Percentiles rank a stretch among this genome's conserved stretches.
These are phyloP conservation scores for Aspergillus ostianus DNA, from an alignment of 495 filamentous ascomycete species.

Conservation along the genomic window DNA sequence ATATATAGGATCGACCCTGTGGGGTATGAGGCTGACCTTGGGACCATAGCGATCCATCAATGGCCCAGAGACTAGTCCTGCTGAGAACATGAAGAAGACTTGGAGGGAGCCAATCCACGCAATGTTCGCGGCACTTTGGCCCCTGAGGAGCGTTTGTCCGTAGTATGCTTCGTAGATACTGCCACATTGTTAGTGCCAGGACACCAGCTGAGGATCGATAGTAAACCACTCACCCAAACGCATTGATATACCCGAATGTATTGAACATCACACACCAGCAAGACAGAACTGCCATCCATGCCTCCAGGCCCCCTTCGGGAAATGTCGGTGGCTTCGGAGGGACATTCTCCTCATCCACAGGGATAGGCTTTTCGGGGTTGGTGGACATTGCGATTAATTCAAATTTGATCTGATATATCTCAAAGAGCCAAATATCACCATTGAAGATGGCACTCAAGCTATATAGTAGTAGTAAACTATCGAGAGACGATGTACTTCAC, in stretches of 20 bases:
- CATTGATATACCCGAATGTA: constrained; percentile 57
- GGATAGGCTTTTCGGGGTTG: neutral
- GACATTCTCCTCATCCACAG: neutral
- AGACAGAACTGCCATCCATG: constrained; percentile 57
- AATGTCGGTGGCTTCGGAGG: neutral
- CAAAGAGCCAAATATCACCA: no score
- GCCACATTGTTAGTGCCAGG: neutral
- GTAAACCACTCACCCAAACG: constrained; percentile 37
- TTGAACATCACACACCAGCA: constrained; percentile 57
- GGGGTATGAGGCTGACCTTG: constrained; percentile 11
- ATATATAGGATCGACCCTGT: neutral
- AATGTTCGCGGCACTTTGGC: constrained; percentile 31
- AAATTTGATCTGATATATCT: no score
- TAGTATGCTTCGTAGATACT: constrained; percentile 35
- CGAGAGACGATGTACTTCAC: no score
- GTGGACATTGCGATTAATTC: neutral
- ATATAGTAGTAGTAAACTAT: no score
- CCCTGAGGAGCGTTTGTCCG: constrained; percentile 16
- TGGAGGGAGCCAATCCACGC: constrained; percentile 47
- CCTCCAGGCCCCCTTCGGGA: constrained; percentile 53
- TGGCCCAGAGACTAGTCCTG: constrained; percentile 24
- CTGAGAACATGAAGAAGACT: constrained; percentile 32
- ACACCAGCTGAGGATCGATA: neutral
- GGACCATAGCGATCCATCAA: constrained; percentile 27
- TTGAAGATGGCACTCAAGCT: no score